phyloP scores from a whole-genome alignment of 1,139 yeast genomes.

The Saccharomycopsis hybrid region DNA sequence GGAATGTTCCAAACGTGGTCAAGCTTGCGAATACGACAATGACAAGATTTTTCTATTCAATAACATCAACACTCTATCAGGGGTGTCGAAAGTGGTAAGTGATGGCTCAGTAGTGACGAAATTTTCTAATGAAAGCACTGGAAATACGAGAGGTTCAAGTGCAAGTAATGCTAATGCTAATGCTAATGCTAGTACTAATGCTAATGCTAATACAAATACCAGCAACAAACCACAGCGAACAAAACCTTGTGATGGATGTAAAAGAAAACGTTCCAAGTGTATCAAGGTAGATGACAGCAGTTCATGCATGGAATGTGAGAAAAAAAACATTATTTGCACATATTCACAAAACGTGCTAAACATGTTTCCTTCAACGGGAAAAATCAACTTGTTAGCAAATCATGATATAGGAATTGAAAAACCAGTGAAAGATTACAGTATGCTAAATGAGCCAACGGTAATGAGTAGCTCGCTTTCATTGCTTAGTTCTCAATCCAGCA shows the following conservation, averaged over 20 bases:
- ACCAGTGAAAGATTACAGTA: slow-evolving; percentile 27
- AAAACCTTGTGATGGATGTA: slow-evolving; percentile 25
- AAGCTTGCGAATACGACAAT: slow-evolving; percentile 24
- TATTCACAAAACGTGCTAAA: slow-evolving; percentile 21
- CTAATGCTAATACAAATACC: neutral
- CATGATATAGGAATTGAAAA: slow-evolving; percentile 9
- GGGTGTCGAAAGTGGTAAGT: slow-evolving; percentile 16
- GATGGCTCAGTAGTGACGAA: slow-evolving; percentile 6
- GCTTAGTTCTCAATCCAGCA: slow-evolving; percentile 26
- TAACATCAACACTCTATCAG: slow-evolving; percentile 19
- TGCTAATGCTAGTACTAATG: neutral
- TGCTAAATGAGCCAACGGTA: slow-evolving; percentile 26
- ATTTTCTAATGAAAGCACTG: neutral
- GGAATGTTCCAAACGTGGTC: slow-evolving; percentile 25
- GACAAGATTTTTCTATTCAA: slow-evolving; percentile 19
- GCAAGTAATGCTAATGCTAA: neutral
- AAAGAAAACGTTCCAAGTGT: slow-evolving; percentile 26
- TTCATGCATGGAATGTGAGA: slow-evolving; percentile 25
- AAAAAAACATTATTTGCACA: slow-evolving; percentile 25
- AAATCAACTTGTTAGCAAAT: slow-evolving; percentile 11
- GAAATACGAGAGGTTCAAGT: neutral
- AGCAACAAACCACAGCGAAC: slow-evolving; percentile 4
- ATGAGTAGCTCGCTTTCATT: slow-evolving; percentile 26
- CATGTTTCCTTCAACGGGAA: slow-evolving; percentile 17
- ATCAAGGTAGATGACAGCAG: slow-evolving; percentile 21